Evolutionary conservation across 371 early-diverging fungal genomes (phyloP).

Genomic region (Saksenaea oblongispora): DNA sequence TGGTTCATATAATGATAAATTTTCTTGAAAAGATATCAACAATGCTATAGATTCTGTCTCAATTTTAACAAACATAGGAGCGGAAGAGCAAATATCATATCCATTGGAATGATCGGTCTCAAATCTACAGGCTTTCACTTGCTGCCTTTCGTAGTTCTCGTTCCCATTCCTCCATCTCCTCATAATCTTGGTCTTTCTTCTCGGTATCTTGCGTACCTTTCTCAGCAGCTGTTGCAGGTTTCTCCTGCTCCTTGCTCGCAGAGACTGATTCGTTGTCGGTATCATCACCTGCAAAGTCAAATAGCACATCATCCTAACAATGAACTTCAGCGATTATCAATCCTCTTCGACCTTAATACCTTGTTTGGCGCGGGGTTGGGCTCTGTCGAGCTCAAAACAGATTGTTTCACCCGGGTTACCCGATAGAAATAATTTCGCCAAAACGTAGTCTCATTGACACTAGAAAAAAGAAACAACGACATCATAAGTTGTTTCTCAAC

Average conservation of each 20-base stretch:
- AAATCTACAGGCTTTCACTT: conserved; percentile 5
- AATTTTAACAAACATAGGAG: no score
- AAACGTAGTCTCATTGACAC: conserved; percentile 63
- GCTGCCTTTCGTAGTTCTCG: conserved; percentile 39
- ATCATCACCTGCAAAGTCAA: conserved; percentile 34
- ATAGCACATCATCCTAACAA: conserved; percentile 25
- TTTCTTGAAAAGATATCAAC: no score
- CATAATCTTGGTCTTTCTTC: conserved; percentile 10
- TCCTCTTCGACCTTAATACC: conserved; percentile 10
- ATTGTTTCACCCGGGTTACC: conserved; percentile 63
- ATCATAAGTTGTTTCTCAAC: no score
- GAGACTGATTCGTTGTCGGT: background rate
- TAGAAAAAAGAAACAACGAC: conserved; percentile 27
- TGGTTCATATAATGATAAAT: no score
- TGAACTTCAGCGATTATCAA: background rate
- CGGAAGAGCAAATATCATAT: no score
- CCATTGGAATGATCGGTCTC: background rate
- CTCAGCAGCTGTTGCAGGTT: background rate
- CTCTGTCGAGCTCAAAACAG: conserved; percentile 28
- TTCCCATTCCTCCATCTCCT: conserved; percentile 50
- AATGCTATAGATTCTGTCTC: no score
- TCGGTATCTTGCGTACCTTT: background rate
- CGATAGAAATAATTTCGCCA: conserved; percentile 82
- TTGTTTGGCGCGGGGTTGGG: conserved; percentile 10
- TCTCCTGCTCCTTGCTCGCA: conserved; percentile 5